A percentile compares a stretch with the other conserved stretches of the same genome.
These are phyloP conservation scores for Zea luxurians DNA, from an alignment of 176 grass and related monocot species.

Conservation along the genomic window DNA sequence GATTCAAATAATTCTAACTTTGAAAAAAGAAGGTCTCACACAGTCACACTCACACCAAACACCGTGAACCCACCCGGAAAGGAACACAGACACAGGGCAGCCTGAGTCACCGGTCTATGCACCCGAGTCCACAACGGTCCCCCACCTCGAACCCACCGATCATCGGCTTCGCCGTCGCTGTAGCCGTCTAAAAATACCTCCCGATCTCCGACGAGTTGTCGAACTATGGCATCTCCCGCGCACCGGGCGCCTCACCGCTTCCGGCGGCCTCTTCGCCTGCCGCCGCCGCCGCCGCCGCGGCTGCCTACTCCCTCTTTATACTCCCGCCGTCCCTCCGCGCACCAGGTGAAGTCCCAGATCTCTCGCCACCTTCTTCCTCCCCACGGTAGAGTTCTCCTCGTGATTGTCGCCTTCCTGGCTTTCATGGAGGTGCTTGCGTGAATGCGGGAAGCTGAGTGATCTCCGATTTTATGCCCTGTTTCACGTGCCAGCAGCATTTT, in stretches of 20 bases:
- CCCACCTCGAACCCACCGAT: neutral
- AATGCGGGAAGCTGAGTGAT: neutral
- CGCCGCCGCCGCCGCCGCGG: slow-evolving; percentile 6
- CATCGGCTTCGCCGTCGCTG: slow-evolving; percentile 18
- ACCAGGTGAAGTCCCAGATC: slow-evolving; percentile 39
- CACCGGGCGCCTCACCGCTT: slow-evolving; percentile 14
- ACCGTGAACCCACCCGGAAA: neutral
- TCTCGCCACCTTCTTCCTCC: neutral
- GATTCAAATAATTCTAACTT: no score
- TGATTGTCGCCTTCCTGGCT: slow-evolving; percentile 17
- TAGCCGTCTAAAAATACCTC: slow-evolving; percentile 29
- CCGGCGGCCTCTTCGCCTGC: slow-evolving; percentile 21
- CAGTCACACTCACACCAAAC: no score
- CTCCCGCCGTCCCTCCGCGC: neutral
- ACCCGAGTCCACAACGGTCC: slow-evolving; percentile 7
- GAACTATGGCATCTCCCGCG: slow-evolving; percentile 24
- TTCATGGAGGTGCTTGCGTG: neutral
- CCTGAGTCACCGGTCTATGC: slow-evolving; percentile 1
- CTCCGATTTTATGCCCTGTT: neutral
- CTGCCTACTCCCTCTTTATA: neutral
- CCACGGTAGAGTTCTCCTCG: neutral
- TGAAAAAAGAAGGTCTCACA: no score
- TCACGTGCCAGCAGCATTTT: neutral
- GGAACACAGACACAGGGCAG: neutral
- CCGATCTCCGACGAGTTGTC: slow-evolving; percentile 24